These are phyloP conservation scores for Zoysia matrella DNA, from an alignment of 202 grass and related monocot species.

Conservation along the genomic window DNA sequence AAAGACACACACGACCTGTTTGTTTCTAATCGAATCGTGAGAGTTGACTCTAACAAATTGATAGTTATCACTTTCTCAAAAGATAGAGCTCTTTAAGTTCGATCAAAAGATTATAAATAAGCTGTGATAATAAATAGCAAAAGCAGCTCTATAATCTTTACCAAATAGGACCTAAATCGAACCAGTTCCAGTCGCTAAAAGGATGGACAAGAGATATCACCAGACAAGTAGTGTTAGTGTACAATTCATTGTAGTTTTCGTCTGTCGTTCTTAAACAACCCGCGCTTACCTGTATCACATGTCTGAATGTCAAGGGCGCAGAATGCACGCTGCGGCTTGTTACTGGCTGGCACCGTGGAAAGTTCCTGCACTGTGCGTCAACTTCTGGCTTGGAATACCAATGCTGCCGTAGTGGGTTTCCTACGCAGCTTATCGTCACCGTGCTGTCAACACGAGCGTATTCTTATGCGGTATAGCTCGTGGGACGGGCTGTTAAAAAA, in stretches of 20 bases:
- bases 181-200: background rate
- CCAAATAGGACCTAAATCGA: no score
- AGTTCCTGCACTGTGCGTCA: background rate
- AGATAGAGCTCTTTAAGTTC: no score
- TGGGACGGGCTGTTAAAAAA: slow-evolving; percentile 17
- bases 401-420: slow-evolving; percentile 38
- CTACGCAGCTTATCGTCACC: slow-evolving; percentile 44
- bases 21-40: no score
- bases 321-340: background rate
- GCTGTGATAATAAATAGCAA: no score
- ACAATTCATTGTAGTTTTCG: background rate
- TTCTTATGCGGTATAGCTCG: background rate
- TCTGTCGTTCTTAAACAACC: background rate
- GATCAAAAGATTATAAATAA: no score
- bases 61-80: no score
- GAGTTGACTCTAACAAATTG: no score
- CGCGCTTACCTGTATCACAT: background rate
- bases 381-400: background rate
- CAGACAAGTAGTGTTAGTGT: background rate
- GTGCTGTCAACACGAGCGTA: slow-evolving; percentile 12
- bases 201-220: background rate
- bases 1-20: no score
- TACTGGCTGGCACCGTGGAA: slow-evolving; percentile 24
- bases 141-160: no score
- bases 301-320: background rate